Base-by-base conservation (phyloP, 192 early-diverging fungal genomes). In the Coemansia sp. region DNA sequence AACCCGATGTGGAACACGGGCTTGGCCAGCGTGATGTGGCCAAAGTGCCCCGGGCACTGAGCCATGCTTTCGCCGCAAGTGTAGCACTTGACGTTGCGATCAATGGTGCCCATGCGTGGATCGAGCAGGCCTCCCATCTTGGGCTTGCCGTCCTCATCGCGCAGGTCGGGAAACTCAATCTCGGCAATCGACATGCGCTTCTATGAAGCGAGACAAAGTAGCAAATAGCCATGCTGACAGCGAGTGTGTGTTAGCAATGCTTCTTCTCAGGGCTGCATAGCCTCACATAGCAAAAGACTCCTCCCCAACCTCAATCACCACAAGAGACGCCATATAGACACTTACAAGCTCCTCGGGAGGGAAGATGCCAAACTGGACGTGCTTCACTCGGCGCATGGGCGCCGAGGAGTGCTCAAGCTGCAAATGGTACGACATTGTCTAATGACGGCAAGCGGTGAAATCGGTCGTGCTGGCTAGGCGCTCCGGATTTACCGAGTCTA, bases 1-100 rank as follows among this genome's bases (percentile, higher is more conserved):
- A 95, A 97, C 64, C 95, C 96, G 69, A 92, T 86, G 68, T 98
- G 96, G 86, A 91, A 96, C 8, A 98, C 95, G 25, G 97, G 97
- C 78, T 91, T 93, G 36, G 94, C 94, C 7, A 99, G 89, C 63
- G 97, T 93, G 77, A 99, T 95, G 71, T 97, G 93, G 12, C 93
- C 97, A 89, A 99, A 99, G 77, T 99, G 97, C 53, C 97, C 96
- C 45, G 94, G 94, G 74, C 97, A 99, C 69, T 95, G 92, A 17
- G 88, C 87, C 94, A 96, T 96, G 71, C 90, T 92, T 70, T 96
- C 94, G 56, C 90, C 90, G 79, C 97, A 99, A 9, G 97, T 98
- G 64, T 92, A 90, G 75, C 97, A 99, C 82, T 94, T 96, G 87
- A 94, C 95, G 73, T 96, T 96, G 62, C 94, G 90, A 76, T 99